Base-by-base conservation (phyloP, 495 filamentous ascomycete species). In the Podospora anserina region DNA sequence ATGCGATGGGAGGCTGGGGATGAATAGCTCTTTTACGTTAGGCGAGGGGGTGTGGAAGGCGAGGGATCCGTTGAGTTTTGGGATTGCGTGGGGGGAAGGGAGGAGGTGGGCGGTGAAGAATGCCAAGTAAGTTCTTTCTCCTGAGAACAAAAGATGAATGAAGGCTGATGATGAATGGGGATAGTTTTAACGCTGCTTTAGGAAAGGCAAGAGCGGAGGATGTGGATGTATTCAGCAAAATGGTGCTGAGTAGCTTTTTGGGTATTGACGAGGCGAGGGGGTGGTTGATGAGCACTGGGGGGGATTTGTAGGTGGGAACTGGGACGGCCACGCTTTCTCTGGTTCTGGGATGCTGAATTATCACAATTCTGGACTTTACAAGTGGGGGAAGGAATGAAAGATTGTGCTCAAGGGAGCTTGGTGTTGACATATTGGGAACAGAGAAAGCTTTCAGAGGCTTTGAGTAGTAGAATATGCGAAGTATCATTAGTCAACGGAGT, bases 1-100 rank as follows among this genome's bases (percentile, higher is more conserved):
- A 0, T 85, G 81, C 59, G 79, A 83, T 61, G 70, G 76, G 55
- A 7, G 16, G 23, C 4, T 57, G 55, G 55, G 55, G n/a, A 20
- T 57, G 55, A 57, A 19, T 11, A 20, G 18, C 9, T n/a, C 2
- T 57, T 57, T 57, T 26, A 57, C 55, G n/a, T 2, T 57, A 18
- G 23, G 55, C 2, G 55, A 57, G 23, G n/a, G 23, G 18, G n/a
- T 57, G 4, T 57, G 55, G 55, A 11, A 5, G 23, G 55, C 55
- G 18, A 57, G 23, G 9, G 55, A 19, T 2, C 5, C 55, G 55
- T 7, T 57, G 55, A 19, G 15, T 2, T 57, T 57, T 26, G 55
- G n/a, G n/a, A 5, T 57, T 19, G 55, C 4, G 18, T 13, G 55
- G 55, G 55, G 55, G 23, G 16, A 19, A 18, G 55, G 55, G 55